Base-by-base conservation (phyloP, 1,284 basidiomycete species). In the Tetrapyrgos nigripes region DNA sequence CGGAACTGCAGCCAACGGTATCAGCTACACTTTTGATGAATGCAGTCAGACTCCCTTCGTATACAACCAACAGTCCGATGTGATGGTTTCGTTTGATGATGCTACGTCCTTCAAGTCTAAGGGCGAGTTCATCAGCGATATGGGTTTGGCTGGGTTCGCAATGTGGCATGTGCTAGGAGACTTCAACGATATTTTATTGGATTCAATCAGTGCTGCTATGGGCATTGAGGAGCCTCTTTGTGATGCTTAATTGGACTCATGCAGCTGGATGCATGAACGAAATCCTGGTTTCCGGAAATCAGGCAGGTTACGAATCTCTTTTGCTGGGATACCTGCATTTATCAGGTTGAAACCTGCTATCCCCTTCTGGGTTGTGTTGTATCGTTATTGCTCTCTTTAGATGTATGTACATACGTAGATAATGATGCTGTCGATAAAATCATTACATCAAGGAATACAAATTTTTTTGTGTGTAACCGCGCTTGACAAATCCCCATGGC, bases 31-130 rank as follows among this genome's bases (percentile, higher is more conserved):
- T 27, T 90, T 80, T 65, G 87, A 90, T 63, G 68, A 79, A 9
- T 91, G 89, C 74, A 87, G 83, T 60, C 81, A 91, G 73, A 91
- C 89, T 53, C 84, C 88, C 0, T 89, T 83, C 61, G 79, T 89
- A 26, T 91, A 88, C 70, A 80, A 88, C 69, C 64, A 78, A 44
- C 74, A 73, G 1, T 76, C 77, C 0, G 72, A 83, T 51, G 72
- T 85, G 59, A 79, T 87, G 75, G 77, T 91, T 44, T 81, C 88
- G 0, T 91, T 83, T 63, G 88, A 91, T 61, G 76, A 88, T 62
- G 70, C 84, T 0, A 67, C 73, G 51, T 84, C 88, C 1, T 87
- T 87, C 65, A 71, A 77, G 33, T 79, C 79, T 48, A 90, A 90
- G 75, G 88, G 89, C 11, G 67, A 73, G 26, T 89, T 78, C 66